Conservation (phyloP, 306 rosid species). For the Echinosophora koreensis region DNA sequence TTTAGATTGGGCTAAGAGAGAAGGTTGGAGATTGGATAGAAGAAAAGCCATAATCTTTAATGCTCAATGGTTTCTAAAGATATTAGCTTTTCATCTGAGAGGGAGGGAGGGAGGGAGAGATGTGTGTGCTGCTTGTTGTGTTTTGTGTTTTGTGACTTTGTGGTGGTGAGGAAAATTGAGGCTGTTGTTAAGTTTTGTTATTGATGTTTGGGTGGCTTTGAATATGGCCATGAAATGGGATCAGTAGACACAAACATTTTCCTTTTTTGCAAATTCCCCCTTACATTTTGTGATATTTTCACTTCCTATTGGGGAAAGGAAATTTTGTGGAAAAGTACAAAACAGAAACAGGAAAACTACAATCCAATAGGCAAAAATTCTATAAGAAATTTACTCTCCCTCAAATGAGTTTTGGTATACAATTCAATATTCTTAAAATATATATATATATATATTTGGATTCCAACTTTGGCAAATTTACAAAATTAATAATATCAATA, state of each 20-base stretch:
- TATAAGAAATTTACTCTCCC: background rate
- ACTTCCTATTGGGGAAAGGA: background rate
- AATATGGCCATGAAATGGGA: conserved; percentile 57
- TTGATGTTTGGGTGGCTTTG: conserved; percentile 61
- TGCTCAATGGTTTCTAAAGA: conserved; percentile 33
- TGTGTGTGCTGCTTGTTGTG: conserved; percentile 26
- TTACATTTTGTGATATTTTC: background rate
- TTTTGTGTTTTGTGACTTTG: conserved; percentile 39
- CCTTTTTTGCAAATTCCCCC: conserved; percentile 41
- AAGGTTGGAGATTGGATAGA: conserved; percentile 71
- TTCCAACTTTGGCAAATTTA: no score
- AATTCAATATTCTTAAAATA: no score
- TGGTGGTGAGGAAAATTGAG: conserved; percentile 49
- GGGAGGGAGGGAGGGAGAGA: conserved; percentile 37
- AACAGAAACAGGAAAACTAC: no score
- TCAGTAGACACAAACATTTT: conserved; percentile 25
- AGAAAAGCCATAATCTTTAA: conserved; percentile 77
- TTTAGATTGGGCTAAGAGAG: conserved; percentile 64
- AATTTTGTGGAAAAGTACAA: background rate
- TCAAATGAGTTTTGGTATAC: no score
- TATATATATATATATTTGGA: no score
- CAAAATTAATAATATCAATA: no score
- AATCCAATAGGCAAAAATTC: background rate
- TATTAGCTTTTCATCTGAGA: conserved; percentile 49
- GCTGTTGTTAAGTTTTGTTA: conserved; percentile 47